Evolutionary conservation across 306 rosid genomes (phyloP).

Genomic region (Ceratonia siliqua): DNA sequence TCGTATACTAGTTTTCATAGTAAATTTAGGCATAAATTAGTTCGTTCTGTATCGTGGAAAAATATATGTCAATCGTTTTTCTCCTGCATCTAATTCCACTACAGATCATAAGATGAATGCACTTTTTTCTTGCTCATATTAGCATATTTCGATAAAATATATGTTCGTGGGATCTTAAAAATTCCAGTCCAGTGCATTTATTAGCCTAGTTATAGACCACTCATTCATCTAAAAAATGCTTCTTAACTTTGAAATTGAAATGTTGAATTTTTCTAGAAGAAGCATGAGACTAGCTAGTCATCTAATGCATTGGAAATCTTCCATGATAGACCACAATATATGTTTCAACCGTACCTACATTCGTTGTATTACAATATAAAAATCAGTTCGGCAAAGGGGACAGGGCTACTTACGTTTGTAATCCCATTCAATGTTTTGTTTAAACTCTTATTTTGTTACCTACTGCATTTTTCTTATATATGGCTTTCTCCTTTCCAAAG

Average conservation of each 20-base stretch:
- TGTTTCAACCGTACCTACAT: constrained; percentile 19
- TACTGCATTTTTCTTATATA: neutral
- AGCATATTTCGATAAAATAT: neutral
- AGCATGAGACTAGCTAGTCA: neutral
- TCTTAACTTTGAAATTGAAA: constrained; percentile 1
- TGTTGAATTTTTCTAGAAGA: constrained; percentile 23
- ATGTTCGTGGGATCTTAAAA: neutral
- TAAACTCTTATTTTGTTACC: neutral
- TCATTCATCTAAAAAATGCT: constrained; percentile 6
- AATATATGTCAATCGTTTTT: constrained; percentile 10
- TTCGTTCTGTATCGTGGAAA: constrained; percentile 12
- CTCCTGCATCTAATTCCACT: neutral
- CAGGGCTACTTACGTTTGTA: neutral
- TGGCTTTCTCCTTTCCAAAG: constrained; percentile 3
- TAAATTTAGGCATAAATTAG: constrained; percentile 14
- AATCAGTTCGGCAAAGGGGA: constrained; percentile 9
- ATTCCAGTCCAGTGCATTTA: constrained; percentile 12
- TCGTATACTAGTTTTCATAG: neutral
- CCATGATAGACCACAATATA: constrained; percentile 17
- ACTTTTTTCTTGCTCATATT: constrained; percentile 22
- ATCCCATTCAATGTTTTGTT: constrained; percentile 11
- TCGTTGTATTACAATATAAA: neutral
- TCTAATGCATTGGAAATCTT: neutral
- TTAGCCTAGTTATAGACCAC: neutral
- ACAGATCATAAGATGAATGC: constrained; percentile 20